These are phyloP conservation scores for Candida morakotiae DNA, from an alignment of 805 yeast species.

Conservation along the genomic window DNA sequence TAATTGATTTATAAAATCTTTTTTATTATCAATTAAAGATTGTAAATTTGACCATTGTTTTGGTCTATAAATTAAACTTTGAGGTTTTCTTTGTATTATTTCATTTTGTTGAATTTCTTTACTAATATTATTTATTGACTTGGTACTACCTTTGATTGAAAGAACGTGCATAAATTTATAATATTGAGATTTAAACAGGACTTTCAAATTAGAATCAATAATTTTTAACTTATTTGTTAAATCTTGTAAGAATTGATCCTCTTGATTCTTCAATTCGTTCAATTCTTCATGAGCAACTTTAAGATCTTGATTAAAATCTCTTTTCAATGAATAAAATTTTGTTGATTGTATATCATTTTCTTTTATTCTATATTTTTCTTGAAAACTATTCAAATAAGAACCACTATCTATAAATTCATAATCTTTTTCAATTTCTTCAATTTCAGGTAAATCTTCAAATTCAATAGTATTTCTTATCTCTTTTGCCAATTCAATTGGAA, in stretches of 20 bases:
- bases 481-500: conserved; percentile 39
- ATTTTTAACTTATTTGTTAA: conserved; percentile 15
- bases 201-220: conserved; percentile 26
- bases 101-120: conserved; percentile 17
- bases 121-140: conserved; percentile 18
- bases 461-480: conserved; percentile 40
- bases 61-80: conserved; percentile 42
- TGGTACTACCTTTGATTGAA: conserved; percentile 40
- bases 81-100: conserved; percentile 33
- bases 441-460: conserved; percentile 12
- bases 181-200: conserved; percentile 25
- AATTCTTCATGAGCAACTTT: conserved; percentile 29
- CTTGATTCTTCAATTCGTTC: conserved; percentile 20
- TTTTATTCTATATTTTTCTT: conserved; percentile 18
- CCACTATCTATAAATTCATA: conserved; percentile 10
- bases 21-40: conserved; percentile 45
- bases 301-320: conserved; percentile 28
- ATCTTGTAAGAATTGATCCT: conserved; percentile 17
- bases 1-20: conserved; percentile 46
- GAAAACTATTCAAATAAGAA: conserved; percentile 14
- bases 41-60: conserved; percentile 50
- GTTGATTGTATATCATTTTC: conserved; percentile 5
- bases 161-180: conserved; percentile 40
- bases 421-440: conserved; percentile 2
- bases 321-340: conserved; percentile 26